Conservation (phyloP, 768 basidiomycete species). For the Collybia sp. region DNA sequence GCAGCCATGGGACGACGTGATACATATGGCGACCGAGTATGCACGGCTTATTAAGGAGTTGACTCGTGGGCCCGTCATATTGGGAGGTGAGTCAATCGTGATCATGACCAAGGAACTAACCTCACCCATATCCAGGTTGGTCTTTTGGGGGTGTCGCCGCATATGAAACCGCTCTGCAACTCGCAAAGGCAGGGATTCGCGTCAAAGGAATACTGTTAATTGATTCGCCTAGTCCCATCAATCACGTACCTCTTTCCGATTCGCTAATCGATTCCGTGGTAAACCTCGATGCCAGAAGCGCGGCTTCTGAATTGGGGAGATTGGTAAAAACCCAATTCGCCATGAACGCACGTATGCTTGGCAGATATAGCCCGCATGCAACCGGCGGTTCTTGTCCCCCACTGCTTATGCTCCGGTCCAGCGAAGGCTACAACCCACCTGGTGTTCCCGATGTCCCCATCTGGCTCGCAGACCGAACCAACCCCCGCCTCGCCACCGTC, state of each 20-base stretch:
- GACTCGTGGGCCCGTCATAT: slow-evolving; percentile 33
- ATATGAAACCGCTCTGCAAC: slow-evolving; percentile 55
- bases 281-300: slow-evolving; percentile 21
- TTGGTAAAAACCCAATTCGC: slow-evolving; percentile 45
- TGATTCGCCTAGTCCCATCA: slow-evolving; percentile 58
- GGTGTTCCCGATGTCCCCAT: slow-evolving; percentile 31
- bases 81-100: slow-evolving; percentile 47
- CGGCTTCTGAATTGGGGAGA: slow-evolving; percentile 22
- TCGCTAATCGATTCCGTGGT: slow-evolving; percentile 43
- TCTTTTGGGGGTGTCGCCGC: slow-evolving; percentile 76
- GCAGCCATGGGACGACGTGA: slow-evolving; percentile 41
- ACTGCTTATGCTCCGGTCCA: slow-evolving; percentile 50
- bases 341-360: slow-evolving; percentile 42
- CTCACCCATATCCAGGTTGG: slow-evolving; percentile 47
- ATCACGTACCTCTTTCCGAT: slow-evolving; percentile 48
- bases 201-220: slow-evolving; percentile 62
- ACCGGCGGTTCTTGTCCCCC: slow-evolving; percentile 20
- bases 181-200: slow-evolving; percentile 33
- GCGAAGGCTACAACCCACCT: slow-evolving; percentile 34
- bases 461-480: slow-evolving; percentile 49
- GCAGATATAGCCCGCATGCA: slow-evolving; percentile 34
- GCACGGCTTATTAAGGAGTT: slow-evolving; percentile 32
- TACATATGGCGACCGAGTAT: slow-evolving; percentile 51
- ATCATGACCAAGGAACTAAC: neutral
- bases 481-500: slow-evolving; percentile 20